Evolutionary conservation across 371 early-diverging fungal species (phyloP).

Genomic region (Haplosporangium sp.): DNA sequence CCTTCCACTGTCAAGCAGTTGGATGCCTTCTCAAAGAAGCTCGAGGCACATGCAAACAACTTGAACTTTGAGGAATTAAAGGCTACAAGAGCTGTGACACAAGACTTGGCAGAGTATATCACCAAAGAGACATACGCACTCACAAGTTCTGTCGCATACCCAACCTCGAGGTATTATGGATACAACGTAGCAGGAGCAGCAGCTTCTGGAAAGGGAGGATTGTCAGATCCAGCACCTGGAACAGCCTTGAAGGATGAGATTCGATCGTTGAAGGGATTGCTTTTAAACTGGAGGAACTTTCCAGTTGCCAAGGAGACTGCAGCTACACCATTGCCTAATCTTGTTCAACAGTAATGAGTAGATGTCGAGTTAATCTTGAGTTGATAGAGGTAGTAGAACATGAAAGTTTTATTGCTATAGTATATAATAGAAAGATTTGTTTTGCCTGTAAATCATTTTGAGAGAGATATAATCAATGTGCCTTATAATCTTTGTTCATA

Average conservation of each 20-base stretch:
- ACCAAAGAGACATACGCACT: conserved; percentile 55
- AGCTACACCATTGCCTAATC: conserved; percentile 22
- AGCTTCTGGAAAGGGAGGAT: conserved; percentile 40
- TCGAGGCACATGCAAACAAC: conserved; percentile 32
- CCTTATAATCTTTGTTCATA: too few relatives aligned
- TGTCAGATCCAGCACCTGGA: conserved; percentile 41
- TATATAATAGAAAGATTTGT: too few relatives aligned
- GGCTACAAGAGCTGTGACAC: conserved; percentile 43
- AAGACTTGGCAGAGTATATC: conserved; percentile 54
- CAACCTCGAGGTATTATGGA: conserved; percentile 50
- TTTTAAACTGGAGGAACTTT: conserved; percentile 56
- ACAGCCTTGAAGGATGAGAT: conserved; percentile 54
- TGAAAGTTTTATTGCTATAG: too few relatives aligned
- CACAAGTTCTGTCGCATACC: conserved; percentile 48
- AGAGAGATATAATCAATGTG: too few relatives aligned
- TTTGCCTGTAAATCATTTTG: too few relatives aligned
- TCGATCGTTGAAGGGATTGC: conserved; percentile 55
- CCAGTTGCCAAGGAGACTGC: conserved; percentile 29
- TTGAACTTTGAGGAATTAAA: conserved; percentile 51
- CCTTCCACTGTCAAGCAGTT: conserved; percentile 42
- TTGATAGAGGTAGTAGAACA: too few relatives aligned
- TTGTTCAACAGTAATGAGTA: conserved; percentile 36
- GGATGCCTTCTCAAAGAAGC: conserved; percentile 39
- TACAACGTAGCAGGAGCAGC: conserved; percentile 44
- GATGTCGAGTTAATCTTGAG: too few relatives aligned